Percentiles rank a stretch among this genome's conserved stretches.
phyloP scores from a whole-genome alignment of 1,139 yeast species.

The Zhuliangozyma parablackwelliae region DNA sequence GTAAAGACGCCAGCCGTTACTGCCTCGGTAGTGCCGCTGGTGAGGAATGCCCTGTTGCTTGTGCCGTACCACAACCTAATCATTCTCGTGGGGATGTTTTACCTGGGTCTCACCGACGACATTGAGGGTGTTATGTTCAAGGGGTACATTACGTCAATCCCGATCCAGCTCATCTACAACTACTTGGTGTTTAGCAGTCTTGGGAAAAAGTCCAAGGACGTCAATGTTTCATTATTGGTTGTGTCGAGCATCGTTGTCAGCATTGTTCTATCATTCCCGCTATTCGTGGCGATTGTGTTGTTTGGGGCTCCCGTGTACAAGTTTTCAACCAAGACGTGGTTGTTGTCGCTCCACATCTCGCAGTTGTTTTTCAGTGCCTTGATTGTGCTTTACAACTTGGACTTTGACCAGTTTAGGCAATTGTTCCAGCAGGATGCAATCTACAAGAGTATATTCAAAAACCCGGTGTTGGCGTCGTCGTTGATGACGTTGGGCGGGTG shows the following conservation, averaged over 20 bases:
- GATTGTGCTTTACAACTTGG: constrained; percentile 55
- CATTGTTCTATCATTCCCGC: constrained; percentile 45
- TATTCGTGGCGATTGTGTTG: constrained; percentile 52
- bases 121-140: constrained; percentile 21
- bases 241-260: constrained; percentile 38
- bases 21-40: constrained; percentile 11
- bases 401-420: constrained; percentile 29
- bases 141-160: constrained; percentile 23
- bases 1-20: background rate
- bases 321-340: constrained; percentile 52
- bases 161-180: constrained; percentile 26
- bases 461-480: constrained; percentile 37
- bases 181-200: constrained; percentile 19
- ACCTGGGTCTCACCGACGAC: constrained; percentile 31
- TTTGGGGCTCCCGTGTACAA: constrained; percentile 83
- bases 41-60: constrained; percentile 22
- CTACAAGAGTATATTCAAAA: constrained; percentile 21
- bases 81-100: constrained; percentile 35
- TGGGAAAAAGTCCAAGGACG: constrained; percentile 15
- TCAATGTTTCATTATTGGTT: constrained; percentile 30
- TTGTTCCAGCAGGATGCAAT: constrained; percentile 22
- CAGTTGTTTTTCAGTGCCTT: constrained; percentile 62
- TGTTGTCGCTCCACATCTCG: constrained; percentile 64
- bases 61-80: constrained; percentile 50
- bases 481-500: constrained; percentile 64